These are phyloP conservation scores for Zea mays DNA, from an alignment of 176 grass and related monocot species.

Conservation along the genomic window Zm-B73-REFERENCE-NAM-5.0 NC_050105.1:107298001-107298500, in stretches of 20 bases:
- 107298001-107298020: slow-evolving; percentile 76
- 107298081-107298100: slow-evolving; percentile 78
- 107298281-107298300: too few relatives aligned
- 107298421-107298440: too few relatives aligned
- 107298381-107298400: too few relatives aligned
- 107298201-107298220: slow-evolving; percentile 66
- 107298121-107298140: slow-evolving; percentile 89
- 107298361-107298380: too few relatives aligned
- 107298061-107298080: slow-evolving; percentile 68
- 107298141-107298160: slow-evolving; percentile 78
- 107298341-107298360: too few relatives aligned
- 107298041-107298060: slow-evolving; percentile 82
- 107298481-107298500: too few relatives aligned
- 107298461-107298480: too few relatives aligned
- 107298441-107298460: too few relatives aligned
- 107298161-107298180: slow-evolving; percentile 69
- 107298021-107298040: slow-evolving; percentile 67
- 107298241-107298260: slow-evolving; percentile 2
- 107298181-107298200: slow-evolving; percentile 53
- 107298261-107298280: neutral
- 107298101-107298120: slow-evolving; percentile 82
- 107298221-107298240: slow-evolving; percentile 90
- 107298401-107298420: too few relatives aligned
- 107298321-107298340: neutral
- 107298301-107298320: neutral